Evolutionary conservation across 805 yeast genomes (phyloP), one percentile per base, ranked within the genome.

Genomic region (Hemisphaericaspora nanyangensis): DNA sequence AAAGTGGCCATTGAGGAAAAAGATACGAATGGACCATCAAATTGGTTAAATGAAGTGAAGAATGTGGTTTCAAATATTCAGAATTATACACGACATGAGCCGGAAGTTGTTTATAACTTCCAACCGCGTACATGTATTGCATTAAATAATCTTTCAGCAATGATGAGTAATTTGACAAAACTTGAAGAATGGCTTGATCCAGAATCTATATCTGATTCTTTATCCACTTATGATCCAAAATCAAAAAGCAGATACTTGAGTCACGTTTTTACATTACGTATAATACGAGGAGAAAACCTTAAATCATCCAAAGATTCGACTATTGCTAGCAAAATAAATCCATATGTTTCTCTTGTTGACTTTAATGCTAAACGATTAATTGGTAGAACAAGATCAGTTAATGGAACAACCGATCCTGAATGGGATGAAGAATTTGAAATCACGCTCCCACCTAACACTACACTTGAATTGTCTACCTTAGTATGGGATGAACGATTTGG

Each of bases 371-470:
- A 76, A 28, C 69, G 64, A 37, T 78, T 79, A 20, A 63, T 85
- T 25, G 90, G 84, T 2, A 79, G 77, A 44, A 90, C 98, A 0
- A 69, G 85, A 48, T 74, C 81, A 0, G 66, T 85, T 4, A 66
- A 70, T 22, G 76, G 76, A 38, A 76, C 80, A 4, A 62, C 74
- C 25, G 79, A 80, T 49, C 96, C 97, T 0, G 76, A 74, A 12
- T 91, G 95, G 95, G 85, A 86, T 51, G 96, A 90, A 63, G 85
- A 84, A 40, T 86, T 88, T 55, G 95, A 88, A 56, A 42, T 67
- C 7, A 62, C 65, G 4, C 37, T 68, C 11, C 56, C 60, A 12
- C 68, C 72, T 0, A 60, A 68, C 17, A 58, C 72, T 2, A 54
- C 74, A 2, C 61, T 72, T 27, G 68, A 77, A 19, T 47, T 84